Base-by-base conservation (phyloP, 2,329 filamentous ascomycete species). In the Ceratocystis ficicola region DNA sequence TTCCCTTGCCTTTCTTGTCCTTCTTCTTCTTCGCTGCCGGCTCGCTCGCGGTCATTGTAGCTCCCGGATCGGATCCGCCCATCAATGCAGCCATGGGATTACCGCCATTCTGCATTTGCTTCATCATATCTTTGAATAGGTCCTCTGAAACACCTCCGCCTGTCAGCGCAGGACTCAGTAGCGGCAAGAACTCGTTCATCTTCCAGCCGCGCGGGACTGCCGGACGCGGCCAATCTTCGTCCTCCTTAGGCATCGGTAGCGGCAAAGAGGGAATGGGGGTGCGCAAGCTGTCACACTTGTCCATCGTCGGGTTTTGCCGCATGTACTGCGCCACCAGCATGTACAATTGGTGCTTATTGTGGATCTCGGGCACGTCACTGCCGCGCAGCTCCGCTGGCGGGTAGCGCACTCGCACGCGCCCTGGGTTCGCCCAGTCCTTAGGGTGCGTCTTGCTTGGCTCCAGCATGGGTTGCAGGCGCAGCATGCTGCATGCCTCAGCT, bases 401-500 rank as follows among this genome's bases (percentile, higher is more conserved):
- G n/a, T 96, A 78, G 72, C 86, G 78, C 62, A 97, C 85, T 71
- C 89, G 86, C 69, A 97, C 89, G 67, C 94, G 83, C 2, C 94
- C 94, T 12, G 94, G 94, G 78, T 99, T 99, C 66, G 88, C 87
- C 94, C 94, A 99, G 79, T 99, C 94, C 77, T 94, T 93, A 5
- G 94, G 94, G 76, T 99, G 94, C 68, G 86, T 83, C 79, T 96
- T 96, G 73, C 88, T 88, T 0, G 92, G 90, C 77, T 99, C 94
- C 74, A 96, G 88, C 6, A 94, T 85, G 55, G 87, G 86, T 68
- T 83, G 81, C 44, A 90, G 78, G 36, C 86, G 83, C 68, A 96
- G 81, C 59, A 81, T 77, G 52, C 86, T 85, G 75, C 89, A 89
- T n/a, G 92, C 93, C 73, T 89, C 87, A 57, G 91, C 87, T 73